Conservation (phyloP, 2,329 filamentous ascomycete genomes). For the Clonostachys rosea region DNA sequence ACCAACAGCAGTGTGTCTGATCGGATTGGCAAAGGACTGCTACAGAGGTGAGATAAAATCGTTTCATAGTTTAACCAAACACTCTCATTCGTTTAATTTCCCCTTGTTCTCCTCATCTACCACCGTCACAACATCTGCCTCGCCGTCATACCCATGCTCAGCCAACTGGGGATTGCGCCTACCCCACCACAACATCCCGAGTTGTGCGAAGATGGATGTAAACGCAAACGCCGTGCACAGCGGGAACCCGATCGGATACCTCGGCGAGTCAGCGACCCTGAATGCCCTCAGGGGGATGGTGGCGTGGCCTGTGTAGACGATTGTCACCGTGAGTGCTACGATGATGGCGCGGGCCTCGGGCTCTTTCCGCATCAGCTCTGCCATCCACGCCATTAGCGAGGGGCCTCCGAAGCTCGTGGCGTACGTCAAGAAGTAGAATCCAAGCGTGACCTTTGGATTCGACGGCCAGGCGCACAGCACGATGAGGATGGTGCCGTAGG, state of each 20-base stretch:
- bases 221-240: conserved; percentile 23
- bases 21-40: too few species aligned
- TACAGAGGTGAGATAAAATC: too few species aligned
- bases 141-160: conserved; percentile 5
- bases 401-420: conserved; percentile 23
- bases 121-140: too few species aligned
- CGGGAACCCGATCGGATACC: conserved; percentile 29
- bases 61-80: too few species aligned
- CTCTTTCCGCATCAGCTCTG: conserved; percentile 23
- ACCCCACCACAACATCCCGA: conserved; percentile 22
- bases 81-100: too few species aligned
- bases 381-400: conserved; percentile 28
- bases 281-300: conserved; percentile 29
- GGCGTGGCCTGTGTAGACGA: conserved; percentile 30
- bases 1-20: too few species aligned
- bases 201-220: conserved; percentile 19
- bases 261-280: conserved; percentile 23
- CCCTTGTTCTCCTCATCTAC: too few species aligned
- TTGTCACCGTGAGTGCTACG: conserved; percentile 27
- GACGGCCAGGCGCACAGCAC: conserved; percentile 26
- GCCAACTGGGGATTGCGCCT: conserved; percentile 11
- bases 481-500: conserved; percentile 20
- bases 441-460: conserved; percentile 20
- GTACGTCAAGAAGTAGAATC: conserved; percentile 28
- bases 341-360: conserved; percentile 27